Evolutionary conservation across 371 early-diverging fungal genomes (phyloP).

Genomic region (Enteropsectra breve): DNA sequence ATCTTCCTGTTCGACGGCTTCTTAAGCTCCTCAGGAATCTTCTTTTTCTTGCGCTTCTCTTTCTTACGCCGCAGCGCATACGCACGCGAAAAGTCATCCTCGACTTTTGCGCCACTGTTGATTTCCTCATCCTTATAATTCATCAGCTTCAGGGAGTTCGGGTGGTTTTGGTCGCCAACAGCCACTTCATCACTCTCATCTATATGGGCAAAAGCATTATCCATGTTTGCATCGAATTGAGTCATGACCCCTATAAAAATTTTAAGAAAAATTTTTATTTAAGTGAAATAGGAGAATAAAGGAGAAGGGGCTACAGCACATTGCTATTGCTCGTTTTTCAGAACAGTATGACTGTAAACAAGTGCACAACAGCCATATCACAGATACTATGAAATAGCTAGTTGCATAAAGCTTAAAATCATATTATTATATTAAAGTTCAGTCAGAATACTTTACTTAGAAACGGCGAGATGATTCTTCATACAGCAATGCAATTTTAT

Average conservation of each 20-base stretch:
- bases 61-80: slow-evolving; percentile 47
- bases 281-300: slow-evolving; percentile 10
- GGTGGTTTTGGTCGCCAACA: slow-evolving; percentile 37
- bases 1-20: slow-evolving; percentile 52
- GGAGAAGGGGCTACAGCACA: no score
- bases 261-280: slow-evolving; percentile 4
- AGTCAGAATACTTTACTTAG: no score
- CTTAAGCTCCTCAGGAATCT: slow-evolving; percentile 42
- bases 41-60: slow-evolving; percentile 54
- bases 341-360: no score
- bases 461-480: no score
- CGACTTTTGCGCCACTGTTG: slow-evolving; percentile 20
- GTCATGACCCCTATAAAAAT: slow-evolving; percentile 9
- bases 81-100: slow-evolving; percentile 28
- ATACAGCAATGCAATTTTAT: no score
- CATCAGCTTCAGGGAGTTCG: slow-evolving; percentile 40
- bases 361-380: no score
- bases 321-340: no score
- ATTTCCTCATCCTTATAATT: slow-evolving; percentile 49
- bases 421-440: no score
- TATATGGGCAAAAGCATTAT: slow-evolving; percentile 18
- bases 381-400: no score
- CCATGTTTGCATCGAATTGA: slow-evolving; percentile 3
- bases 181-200: slow-evolving; percentile 49
- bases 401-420: no score